Conservation (phyloP, 257 asterid genomes). For the Nicotiana sylvestris region DNA sequence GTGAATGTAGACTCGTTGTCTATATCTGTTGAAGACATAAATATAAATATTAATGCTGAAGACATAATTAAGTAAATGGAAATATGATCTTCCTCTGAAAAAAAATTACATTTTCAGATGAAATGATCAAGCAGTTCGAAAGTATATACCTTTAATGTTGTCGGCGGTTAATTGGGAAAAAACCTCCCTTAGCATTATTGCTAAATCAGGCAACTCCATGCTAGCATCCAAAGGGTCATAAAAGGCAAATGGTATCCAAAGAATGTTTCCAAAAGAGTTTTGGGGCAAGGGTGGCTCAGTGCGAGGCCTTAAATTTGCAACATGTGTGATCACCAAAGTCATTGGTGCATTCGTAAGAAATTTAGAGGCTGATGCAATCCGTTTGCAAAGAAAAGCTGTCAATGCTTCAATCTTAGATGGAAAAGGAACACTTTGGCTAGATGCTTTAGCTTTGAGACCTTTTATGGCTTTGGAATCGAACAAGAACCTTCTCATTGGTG, state of each 20-base stretch:
- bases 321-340: slow-evolving; percentile 25
- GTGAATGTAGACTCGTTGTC: slow-evolving; percentile 6
- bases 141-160: slow-evolving; percentile 10
- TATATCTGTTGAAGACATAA: neutral
- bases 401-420: slow-evolving; percentile 26
- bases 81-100: neutral
- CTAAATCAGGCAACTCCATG: slow-evolving; percentile 1
- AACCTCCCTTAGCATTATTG: slow-evolving; percentile 17
- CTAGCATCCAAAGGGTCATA: neutral
- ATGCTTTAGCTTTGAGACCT: neutral
- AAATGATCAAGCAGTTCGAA: too few species aligned
- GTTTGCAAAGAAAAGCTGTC: slow-evolving; percentile 19
- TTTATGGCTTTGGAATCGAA: slow-evolving; percentile 9
- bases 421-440: slow-evolving; percentile 8
- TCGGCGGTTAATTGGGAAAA: slow-evolving; percentile 13
- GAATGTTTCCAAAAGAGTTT: slow-evolving; percentile 14
- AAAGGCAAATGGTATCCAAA: slow-evolving; percentile 20
- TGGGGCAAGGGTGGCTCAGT: slow-evolving; percentile 13
- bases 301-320: slow-evolving; percentile 20
- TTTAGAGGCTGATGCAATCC: neutral
- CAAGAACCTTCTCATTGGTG: slow-evolving; percentile 20
- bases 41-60: too few species aligned
- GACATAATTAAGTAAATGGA: neutral
- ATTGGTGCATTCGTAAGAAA: neutral
- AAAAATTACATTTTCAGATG: too few species aligned